Base-by-base conservation (phyloP, 2,329 filamentous ascomycete genomes). In the Allantophomopsis cytisporea region DNA sequence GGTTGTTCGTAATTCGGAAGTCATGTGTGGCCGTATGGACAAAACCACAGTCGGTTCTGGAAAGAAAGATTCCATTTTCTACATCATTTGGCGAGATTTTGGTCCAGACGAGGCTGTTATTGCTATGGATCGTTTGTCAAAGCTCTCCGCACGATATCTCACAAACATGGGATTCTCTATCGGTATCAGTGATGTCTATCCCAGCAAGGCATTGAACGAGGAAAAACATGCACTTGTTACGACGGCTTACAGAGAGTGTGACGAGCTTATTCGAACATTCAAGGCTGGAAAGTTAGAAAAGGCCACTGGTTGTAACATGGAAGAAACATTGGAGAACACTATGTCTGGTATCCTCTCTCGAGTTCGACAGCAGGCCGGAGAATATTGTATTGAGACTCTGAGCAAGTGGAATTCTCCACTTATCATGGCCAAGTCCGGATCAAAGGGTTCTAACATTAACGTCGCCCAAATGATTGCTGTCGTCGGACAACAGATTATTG, bases 401-500 rank as follows among this genome's bases (percentile, higher is more conserved):
- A 95, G 86, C 63, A 81, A 77, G 46, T 87, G 87, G 64, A 98
- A 98, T 51, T 80, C 91, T 0, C 88, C 91, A 5, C 69, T 96
- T 46, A 81, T 94, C 63, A 98, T 98, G 91, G 91, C 91, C 44
- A 91, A 85, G 45, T 96, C 86, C 11, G 91, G 91, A 37, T 96
- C 89, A 39, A 98, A 98, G 60, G 91, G 91, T 57, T 94, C 87
- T 5, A 83, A 85, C 51, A 93, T 98, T 67, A 98, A 98, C 68
- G 91, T 98, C 28, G 91, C 91, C 7, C 91, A 98, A 65, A 98
- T 98, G 91, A 83, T 96, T 56, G 89, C 91, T 41, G 79, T 88
- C 43, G 91, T 98, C 55, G 91, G 91, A 38, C 91, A 98, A 62
- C 91, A 98, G 52, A 95, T 96, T 73, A 96, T 98, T 53, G 83